Evolutionary conservation across 306 rosid species (phyloP), one percentile per base, ranked within the genome.

Genomic region (Dryas drummondii): DNA sequence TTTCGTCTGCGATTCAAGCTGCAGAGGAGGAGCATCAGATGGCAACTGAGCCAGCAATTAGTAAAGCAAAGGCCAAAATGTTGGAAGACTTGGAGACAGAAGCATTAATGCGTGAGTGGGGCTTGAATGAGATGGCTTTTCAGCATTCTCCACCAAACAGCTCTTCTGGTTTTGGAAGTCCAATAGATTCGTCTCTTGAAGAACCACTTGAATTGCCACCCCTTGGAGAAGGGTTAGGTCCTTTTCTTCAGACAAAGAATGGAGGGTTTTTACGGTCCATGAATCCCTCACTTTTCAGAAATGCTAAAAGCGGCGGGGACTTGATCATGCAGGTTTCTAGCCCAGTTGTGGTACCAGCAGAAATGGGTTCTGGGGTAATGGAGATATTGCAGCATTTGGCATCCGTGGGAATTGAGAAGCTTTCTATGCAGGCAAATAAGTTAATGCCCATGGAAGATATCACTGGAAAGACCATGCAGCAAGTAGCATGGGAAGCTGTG

Each of bases 381-480:
- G 97, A 89, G 67, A 88, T 89, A 55, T 74, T 94, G 84, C 93
- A 87, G 83, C 68, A 81, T 72, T 84, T 92, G 80, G 97, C 93
- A 50, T 88, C 97, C 11, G 81, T 82, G 41, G 99, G 99, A 78
- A 87, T 94, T 70, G 97, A 94, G 82, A 94, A 90, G 82, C 99
- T 94, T 82, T 90, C 99, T 1, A 85, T 85, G 89, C 99, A 90
- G 80, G 97, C 99, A 52, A 90, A 83, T 44, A 92, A 88, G 92
- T 81, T 88, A 63, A 88, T 94, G 97, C 97, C 97, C 52, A 80
- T 94, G 71, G 96, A 94, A 81, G 97, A 92, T 66, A 86, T 94
- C 70, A 87, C 99, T 58, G 97, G 99, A 70, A 94, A 92, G 82
- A 92, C 93, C 32, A 90, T 92, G 89, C 93, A 90, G 64, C 97